Evolutionary conservation across 1,139 yeast genomes (phyloP), one percentile per base, ranked within the genome.

Genomic region (Protomyces inouyei): DNA sequence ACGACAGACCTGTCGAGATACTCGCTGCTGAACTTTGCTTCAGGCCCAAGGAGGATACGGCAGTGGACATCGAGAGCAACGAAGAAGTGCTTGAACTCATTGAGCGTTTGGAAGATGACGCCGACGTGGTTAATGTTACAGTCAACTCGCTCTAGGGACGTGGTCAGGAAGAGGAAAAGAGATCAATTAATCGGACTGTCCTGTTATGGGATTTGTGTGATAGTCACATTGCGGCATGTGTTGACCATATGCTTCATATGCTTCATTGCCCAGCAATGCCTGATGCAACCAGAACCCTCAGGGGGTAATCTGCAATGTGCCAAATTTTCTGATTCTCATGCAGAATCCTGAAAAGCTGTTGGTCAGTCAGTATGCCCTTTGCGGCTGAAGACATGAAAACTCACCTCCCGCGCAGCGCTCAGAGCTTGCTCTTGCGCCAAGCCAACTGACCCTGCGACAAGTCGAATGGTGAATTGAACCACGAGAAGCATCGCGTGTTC

Each of bases 1-100:
- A 85, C 66, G 74, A 77, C 35, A 73, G 74, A 52, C 84, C 85
- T 0, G 88, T 82, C 73, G 80, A 79, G 66, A 82, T 93, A 12
- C 66, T 75, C 35, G 70, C 67, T 16, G 83, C 82, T 57, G 83
- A 79, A 53, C 87, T 83, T 16, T 77, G 79, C 25, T 78, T 76
- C 61, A 80, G 79, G 67, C 80, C 81, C 37, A 54, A 46, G 32
- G 46, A 46, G 36, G n/a, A 25, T n/a, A 55, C 25, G 12, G 21
- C 18, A 5, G 55, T 54, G 18, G 36, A 16, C 4, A 5, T 10
- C 14, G 64, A 60, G n/a, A 25, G 38, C 10, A 16, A 54, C 3
- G 35, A 21, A 40, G 57, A 54, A 25, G 46, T 60, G 25, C 28
- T 21, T n/a, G 55, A 55, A 8, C 51, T 60, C 37, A 12, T 60